Percentiles rank a stretch among this genome's conserved stretches.
phyloP scores from a whole-genome alignment of 2,329 filamentous ascomycete species.

The Apiospora marii region DNA sequence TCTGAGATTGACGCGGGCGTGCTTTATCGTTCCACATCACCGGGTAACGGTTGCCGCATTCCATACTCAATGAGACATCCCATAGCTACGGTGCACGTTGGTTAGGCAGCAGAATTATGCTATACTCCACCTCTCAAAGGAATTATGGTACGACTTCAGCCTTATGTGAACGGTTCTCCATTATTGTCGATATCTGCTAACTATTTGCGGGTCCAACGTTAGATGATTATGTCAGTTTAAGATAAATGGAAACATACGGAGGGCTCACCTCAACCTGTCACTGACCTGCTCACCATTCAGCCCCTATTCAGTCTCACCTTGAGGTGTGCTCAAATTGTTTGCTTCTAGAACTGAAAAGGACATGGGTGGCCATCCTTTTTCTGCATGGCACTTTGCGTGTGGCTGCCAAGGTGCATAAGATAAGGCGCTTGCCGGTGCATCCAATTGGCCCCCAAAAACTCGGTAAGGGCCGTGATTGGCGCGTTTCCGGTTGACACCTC shows the following conservation, averaged over 20 bases:
- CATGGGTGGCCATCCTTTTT: neutral
- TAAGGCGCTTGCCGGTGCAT: neutral
- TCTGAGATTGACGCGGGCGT: neutral
- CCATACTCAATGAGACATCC: too few species aligned
- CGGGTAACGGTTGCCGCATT: neutral
- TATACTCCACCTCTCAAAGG: neutral
- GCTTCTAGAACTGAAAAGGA: neutral
- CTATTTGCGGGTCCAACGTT: neutral
- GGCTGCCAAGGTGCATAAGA: neutral
- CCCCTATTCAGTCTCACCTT: neutral
- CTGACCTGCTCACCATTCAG: neutral
- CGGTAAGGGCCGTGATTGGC: neutral
- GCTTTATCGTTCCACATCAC: neutral
- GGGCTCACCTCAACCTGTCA: neutral
- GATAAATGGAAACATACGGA: neutral
- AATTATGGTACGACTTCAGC: neutral
- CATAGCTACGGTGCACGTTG: neutral
- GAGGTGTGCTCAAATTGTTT: neutral
- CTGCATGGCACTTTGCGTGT: neutral
- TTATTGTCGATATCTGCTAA: neutral
- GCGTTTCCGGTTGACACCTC: neutral
- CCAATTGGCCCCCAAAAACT: neutral
- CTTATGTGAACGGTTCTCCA: too few species aligned
- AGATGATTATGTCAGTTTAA: neutral
- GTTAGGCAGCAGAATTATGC: neutral